Percentiles rank a stretch among this genome's conserved stretches.
Conservation (phyloP, 2,329 filamentous ascomycete species). For the Trichoderma pleuroti region DNA sequence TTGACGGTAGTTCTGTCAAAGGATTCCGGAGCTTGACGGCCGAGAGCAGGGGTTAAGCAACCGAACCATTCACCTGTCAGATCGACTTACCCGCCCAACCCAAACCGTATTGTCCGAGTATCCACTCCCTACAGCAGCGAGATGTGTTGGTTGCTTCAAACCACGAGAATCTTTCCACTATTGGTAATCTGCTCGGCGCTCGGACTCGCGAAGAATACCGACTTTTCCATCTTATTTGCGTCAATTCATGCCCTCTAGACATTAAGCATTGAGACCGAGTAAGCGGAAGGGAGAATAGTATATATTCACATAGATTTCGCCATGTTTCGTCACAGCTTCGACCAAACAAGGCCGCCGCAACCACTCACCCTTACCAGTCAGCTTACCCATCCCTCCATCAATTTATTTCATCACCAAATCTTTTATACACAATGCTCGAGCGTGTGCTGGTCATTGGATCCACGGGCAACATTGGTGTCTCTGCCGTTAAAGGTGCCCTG, state of each 20-base stretch:
- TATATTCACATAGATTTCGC: background rate
- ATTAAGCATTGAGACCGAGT: background rate
- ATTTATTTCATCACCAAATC: background rate
- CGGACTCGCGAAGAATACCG: background rate
- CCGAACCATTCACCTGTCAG: background rate
- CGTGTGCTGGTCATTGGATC: background rate
- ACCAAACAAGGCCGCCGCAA: background rate
- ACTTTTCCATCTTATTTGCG: background rate
- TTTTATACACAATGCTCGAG: background rate
- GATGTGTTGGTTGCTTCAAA: background rate
- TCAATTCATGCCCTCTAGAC: background rate
- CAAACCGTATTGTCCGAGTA: background rate
- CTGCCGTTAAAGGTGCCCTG: constrained; percentile 1
- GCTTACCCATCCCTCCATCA: background rate
- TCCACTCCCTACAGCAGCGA: background rate
- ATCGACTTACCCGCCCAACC: background rate
- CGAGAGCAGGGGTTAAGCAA: background rate
- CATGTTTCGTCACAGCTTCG: background rate
- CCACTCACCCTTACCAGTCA: background rate
- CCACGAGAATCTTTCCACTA: background rate
- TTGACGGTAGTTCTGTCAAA: background rate
- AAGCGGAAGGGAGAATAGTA: background rate
- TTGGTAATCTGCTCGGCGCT: background rate
- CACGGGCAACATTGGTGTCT: background rate
- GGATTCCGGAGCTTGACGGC: background rate